Evolutionary conservation across 148 eudicot species (phyloP), one percentile per base, ranked within the genome.

Genomic region (Bassia scoparia): DNA sequence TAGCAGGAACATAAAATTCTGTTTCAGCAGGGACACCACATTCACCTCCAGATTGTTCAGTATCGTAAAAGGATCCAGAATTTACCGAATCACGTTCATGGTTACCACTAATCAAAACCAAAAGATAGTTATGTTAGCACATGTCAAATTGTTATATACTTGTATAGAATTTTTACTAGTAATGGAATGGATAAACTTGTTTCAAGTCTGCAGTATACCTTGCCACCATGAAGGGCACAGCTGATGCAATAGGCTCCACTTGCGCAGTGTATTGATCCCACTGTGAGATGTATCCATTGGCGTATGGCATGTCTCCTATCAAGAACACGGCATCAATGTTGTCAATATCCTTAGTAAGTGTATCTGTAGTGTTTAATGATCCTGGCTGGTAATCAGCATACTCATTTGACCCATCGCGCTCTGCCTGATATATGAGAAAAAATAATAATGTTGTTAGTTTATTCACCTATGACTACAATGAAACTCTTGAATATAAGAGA

Each of bases 241-340:
- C 73, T 20, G 97, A 90, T 41, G 96, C 78, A 77, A 92, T 85
- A 21, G 93, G 91, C 77, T 84, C 93, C 63, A 92, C 87, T 77
- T 90, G 93, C 35, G 89, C 78, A 24, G 91, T 90, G 77, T 86
- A 92, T 70, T 92, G 97, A 78, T 92, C 97, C 96, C 97, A 89
- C 63, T 88, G 93, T 23, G 97, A 92, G 38, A 90, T 72, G 50
- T 92, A 92, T 50, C 95, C 97, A 68, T 91, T 91, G 34, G 97
- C 78, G 74, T 91, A 89, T 1, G 82, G 15, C 46, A 91, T 62
- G 66, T 92, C 97, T 54, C 97, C 97, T 55, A 89, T 92, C 43
- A 88, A 88, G 77, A 92, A 88, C 24, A 92, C 89, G 55, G 85
- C 84, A 83, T 92, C 97, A 52, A 82, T 67, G 76, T 90, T 87